Evolutionary conservation across 2,329 filamentous ascomycete species (phyloP).

Genomic region (Kalmusia sp.): DNA sequence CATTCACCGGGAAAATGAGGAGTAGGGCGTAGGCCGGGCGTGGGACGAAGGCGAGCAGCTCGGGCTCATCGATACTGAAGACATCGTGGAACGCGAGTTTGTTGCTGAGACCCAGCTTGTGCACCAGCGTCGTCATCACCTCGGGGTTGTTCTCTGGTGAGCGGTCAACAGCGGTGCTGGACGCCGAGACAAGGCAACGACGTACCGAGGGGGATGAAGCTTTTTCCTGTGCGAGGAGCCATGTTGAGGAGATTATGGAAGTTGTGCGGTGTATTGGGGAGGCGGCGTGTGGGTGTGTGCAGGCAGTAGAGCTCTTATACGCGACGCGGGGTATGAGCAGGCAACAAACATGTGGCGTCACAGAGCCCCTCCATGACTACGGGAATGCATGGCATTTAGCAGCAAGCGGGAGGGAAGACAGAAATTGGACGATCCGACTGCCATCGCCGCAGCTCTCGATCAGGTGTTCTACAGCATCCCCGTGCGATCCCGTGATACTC

Average conservation of each 20-base stretch:
- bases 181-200: slow-evolving; percentile 2
- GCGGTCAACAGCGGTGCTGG: slow-evolving; percentile 18
- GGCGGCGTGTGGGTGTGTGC: no score
- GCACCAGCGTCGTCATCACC: slow-evolving; percentile 85
- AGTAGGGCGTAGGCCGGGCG: slow-evolving; percentile 87
- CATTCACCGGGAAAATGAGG: slow-evolving; percentile 87
- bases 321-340: slow-evolving; percentile 20
- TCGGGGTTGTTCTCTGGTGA: slow-evolving; percentile 77
- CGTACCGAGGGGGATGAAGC: slow-evolving; percentile 48
- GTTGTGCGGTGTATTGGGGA: slow-evolving; percentile 5
- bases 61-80: slow-evolving; percentile 85
- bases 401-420: no score
- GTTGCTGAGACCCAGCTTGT: slow-evolving; percentile 83
- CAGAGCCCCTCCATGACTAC: background rate
- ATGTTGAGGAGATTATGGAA: slow-evolving; percentile 24
- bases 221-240: slow-evolving; percentile 42
- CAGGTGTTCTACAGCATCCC: background rate
- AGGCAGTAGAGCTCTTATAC: slow-evolving; percentile 12
- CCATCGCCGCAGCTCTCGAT: no score
- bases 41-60: slow-evolving; percentile 84
- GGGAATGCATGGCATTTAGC: background rate
- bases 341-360: background rate
- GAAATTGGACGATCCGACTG: no score
- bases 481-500: background rate
- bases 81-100: slow-evolving; percentile 86